Base-by-base conservation (phyloP, 139 green algal species). In the Volvox africanus region DNA sequence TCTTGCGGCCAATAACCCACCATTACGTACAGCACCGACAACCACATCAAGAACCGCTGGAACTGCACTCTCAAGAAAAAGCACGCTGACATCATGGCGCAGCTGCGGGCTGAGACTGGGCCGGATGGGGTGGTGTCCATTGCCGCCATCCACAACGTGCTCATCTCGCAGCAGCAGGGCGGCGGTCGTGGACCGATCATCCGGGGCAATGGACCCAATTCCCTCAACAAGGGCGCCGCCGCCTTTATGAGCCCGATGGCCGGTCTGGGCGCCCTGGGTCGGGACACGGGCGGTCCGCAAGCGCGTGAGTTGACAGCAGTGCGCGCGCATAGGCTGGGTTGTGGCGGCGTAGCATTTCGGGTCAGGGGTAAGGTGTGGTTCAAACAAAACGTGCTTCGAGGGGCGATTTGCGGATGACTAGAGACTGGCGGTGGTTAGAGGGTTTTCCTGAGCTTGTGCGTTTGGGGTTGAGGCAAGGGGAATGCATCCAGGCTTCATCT, bases 1-100 rank as follows among this genome's bases (percentile, higher is more conserved):
- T 55, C 11, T 24, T 9, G 2, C 65, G 65, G 9, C 65, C 65
- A 28, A 6, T 9, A 24, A 28, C 65, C 65, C 11, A 28, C 11
- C 65, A 6, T 73, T 30, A 73, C 65, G 16, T 30, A 73, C 85
- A 89, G 86, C 20, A 90, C 86, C 19, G 86, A 90, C 73, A 90
- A 90, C 55, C 86, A 90, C 73, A 90, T 90, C 24, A 90, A 90
- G 69, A 89, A 89, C 85, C 85, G 85, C 44, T 89, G 85, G 85
- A 89, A 89, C 69, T 89, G 85, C 85, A 89, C 85, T 3, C 85
- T 89, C 20, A 89, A 89, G n/a, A 89, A 89, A 68, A 82, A 82
- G 69, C 85, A 89, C 85, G 21, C 37, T 11, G 85, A 89, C 44
- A 89, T 89, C 69, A 89, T 89, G 85, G 44, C 69, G 1, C 69